Evolutionary conservation across 805 yeast genomes (phyloP), one percentile per base, ranked within the genome.

Genomic region (Starmera amethionina): DNA sequence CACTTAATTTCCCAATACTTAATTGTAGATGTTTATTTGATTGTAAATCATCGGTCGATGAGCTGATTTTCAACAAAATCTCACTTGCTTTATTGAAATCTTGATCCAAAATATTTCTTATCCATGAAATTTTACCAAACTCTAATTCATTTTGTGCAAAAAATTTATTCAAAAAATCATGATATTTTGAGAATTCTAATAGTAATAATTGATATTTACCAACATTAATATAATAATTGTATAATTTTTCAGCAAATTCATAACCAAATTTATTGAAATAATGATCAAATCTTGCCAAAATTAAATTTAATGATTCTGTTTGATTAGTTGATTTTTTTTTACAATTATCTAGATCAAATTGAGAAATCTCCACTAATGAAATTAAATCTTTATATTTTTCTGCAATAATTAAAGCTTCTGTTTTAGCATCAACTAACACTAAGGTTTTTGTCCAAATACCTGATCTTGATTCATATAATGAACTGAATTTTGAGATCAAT

Each of bases 1-100:
- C 65, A 3, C 85, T 62, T 18, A 88, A 59, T 56, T 87, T 87
- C 2, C 94, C 89, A 38, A 87, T 59, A 42, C 86, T 81, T 43
- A 79, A 67, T 46, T 77, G 77, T 18, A 82, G 50, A 48, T 71
- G 75, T 49, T 71, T 72, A 47, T 70, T 71, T 11, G 59, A 59
- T 35, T 69, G 63, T 9, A 60, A 51, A 22, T 73, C 75, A 14
- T 69, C 70, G 3, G 54, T 45, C 4, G 67, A 55, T 12, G 64
- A 60, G 5, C 69, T 62, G 25, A 75, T 68, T 1, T 59, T 52
- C 4, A 64, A 50, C 28, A 87, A 60, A 1, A 68, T 64, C 12
- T 55, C 49, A 1, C 80, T 63, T 0, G 88, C 90, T 2, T 58
- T 52, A 5, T 39, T 46, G 52, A 68, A 82, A 9, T 76, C 64